Conservation (phyloP, 2,329 filamentous ascomycete species). For the Penicillium griseofulvum region DNA sequence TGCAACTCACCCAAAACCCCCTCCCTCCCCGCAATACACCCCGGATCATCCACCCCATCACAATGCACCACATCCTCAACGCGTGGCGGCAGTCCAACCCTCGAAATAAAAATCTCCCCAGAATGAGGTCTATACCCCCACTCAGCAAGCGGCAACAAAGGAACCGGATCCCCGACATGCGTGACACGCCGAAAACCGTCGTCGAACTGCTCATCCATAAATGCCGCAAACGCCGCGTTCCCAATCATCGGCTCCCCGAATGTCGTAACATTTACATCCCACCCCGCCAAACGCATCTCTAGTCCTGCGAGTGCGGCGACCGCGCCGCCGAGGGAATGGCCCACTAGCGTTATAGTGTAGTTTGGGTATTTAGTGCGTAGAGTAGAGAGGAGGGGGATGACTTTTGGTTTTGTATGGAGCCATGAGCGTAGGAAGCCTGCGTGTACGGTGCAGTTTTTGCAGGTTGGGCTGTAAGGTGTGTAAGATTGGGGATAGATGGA, state of each 20-base stretch:
- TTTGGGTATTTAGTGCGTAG: constrained; percentile 62
- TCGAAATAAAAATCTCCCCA: constrained; percentile 83
- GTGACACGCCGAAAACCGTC: constrained; percentile 76
- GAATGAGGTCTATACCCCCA: constrained; percentile 86
- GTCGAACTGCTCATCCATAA: constrained; percentile 56
- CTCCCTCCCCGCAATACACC: constrained; percentile 62
- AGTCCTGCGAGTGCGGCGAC: constrained; percentile 83
- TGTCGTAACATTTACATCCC: constrained; percentile 76
- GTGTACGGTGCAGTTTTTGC: constrained; percentile 87
- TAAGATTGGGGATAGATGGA: constrained; percentile 88
- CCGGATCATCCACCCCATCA: constrained; percentile 65
- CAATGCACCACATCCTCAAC: constrained; percentile 70
- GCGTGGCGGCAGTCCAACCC: constrained; percentile 65
- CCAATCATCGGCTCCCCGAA: constrained; percentile 80
- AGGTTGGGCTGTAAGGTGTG: constrained; percentile 68
- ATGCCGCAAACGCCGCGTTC: constrained; percentile 53
- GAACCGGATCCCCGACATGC: constrained; percentile 82
- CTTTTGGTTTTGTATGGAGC: constrained; percentile 66
- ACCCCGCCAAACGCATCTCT: constrained; percentile 75
- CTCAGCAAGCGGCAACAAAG: constrained; percentile 77
- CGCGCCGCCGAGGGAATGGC: constrained; percentile 89
- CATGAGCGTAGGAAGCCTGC: constrained; percentile 85
- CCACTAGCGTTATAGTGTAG: constrained; percentile 75
- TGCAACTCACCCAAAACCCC: constrained; percentile 4
- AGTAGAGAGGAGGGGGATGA: constrained; percentile 65